Evolutionary conservation across 768 basidiomycete genomes (phyloP).

Genomic region (Termitomyces sp.): DNA sequence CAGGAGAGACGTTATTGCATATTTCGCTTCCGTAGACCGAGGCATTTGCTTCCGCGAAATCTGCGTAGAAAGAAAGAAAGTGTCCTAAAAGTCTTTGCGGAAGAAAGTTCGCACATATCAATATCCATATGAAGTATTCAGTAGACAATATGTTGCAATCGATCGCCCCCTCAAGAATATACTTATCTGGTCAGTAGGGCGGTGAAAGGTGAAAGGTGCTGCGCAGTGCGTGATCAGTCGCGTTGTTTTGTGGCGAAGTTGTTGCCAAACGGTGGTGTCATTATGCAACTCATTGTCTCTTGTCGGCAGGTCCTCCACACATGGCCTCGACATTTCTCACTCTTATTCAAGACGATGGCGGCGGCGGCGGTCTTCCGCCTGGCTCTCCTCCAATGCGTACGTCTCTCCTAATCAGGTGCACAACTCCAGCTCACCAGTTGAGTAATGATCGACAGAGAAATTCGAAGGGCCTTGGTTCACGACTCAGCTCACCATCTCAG

Average conservation of each 20-base stretch:
- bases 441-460: constrained; percentile 40
- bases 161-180: no score
- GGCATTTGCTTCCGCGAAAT: background rate
- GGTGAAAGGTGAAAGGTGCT: background rate
- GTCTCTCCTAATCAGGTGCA: background rate
- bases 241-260: background rate
- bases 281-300: background rate
- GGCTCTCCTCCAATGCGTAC: constrained; percentile 24
- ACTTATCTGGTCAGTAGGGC: background rate
- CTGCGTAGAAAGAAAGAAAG: background rate
- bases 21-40: background rate
- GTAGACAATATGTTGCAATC: background rate
- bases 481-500: constrained; percentile 80
- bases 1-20: background rate
- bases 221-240: background rate
- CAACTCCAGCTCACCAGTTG: background rate
- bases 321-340: constrained; percentile 14
- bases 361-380: constrained; percentile 28
- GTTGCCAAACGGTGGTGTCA: constrained; percentile 5
- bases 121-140: background rate
- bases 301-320: constrained; percentile 2
- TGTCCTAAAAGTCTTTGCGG: background rate
- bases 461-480: constrained; percentile 96
- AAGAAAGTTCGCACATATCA: background rate
- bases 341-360: constrained; percentile 23